phyloP scores from a whole-genome alignment of 768 basidiomycete species.

The Pleurotus ostreatus region DNA sequence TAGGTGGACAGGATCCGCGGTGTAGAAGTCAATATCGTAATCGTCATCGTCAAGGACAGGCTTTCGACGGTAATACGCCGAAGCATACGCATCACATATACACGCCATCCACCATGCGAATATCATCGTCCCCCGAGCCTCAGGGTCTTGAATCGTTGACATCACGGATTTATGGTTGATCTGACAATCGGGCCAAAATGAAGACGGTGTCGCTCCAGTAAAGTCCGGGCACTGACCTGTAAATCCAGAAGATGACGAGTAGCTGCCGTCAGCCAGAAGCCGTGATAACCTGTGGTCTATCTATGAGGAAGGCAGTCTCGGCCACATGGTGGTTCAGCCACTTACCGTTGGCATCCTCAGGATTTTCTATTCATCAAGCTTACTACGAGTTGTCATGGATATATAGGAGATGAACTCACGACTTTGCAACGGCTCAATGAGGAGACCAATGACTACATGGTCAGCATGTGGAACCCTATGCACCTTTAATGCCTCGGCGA shows the following conservation, averaged over 20 bases:
- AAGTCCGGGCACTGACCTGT: slow-evolving; percentile 42
- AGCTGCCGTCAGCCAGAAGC: slow-evolving; percentile 79
- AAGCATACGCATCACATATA: slow-evolving; percentile 77
- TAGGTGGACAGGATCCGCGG: slow-evolving; percentile 54
- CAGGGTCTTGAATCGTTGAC: slow-evolving; percentile 67
- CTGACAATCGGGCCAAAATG: slow-evolving; percentile 29
- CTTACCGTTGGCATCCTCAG: slow-evolving; percentile 67
- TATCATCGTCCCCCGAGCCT: slow-evolving; percentile 79
- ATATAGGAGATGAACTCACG: slow-evolving; percentile 52
- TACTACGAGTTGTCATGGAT: slow-evolving; percentile 10
- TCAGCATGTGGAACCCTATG: slow-evolving; percentile 77
- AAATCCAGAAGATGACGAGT: slow-evolving; percentile 78
- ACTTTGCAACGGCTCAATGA: slow-evolving; percentile 83
- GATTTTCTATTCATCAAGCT: slow-evolving; percentile 50
- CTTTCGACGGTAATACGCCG: slow-evolving; percentile 82
- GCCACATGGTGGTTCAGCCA: neutral
- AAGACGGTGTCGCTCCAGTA: neutral
- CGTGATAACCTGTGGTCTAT: slow-evolving; percentile 61
- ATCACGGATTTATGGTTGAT: slow-evolving; percentile 84
- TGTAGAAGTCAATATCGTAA: slow-evolving; percentile 88
- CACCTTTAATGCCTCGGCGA: slow-evolving; percentile 84
- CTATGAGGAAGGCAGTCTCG: slow-evolving; percentile 11
- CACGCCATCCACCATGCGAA: slow-evolving; percentile 96
- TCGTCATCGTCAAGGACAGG: slow-evolving; percentile 85
- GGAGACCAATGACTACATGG: slow-evolving; percentile 75